Conservation (phyloP, 306 rosid genomes). For the Vigna mungo region DNA sequence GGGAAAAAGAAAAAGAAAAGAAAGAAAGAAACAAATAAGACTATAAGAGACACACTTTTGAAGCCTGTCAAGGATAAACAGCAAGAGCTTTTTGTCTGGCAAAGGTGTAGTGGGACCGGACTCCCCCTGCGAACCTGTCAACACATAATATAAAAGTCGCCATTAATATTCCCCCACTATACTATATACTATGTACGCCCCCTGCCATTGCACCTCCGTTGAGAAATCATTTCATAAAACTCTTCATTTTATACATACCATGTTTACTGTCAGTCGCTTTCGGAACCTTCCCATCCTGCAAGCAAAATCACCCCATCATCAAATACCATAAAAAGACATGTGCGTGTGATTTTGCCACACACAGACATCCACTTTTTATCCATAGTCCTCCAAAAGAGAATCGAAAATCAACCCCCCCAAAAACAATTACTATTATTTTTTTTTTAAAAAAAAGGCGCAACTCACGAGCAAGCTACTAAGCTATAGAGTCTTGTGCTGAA, state of each 20-base stretch:
- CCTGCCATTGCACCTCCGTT: conserved; percentile 37
- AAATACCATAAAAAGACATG: conserved; percentile 47
- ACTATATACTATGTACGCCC: conserved; percentile 30
- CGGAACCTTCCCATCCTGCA: conserved; percentile 77
- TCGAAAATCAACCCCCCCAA: conserved; percentile 23
- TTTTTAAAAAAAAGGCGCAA: conserved; percentile 25
- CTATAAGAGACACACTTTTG: conserved; percentile 73
- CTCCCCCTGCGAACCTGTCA: conserved; percentile 88
- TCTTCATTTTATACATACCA: conserved; percentile 61
- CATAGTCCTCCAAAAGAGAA: conserved; percentile 35
- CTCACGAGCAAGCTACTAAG: conserved; percentile 27
- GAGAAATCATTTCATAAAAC: conserved; percentile 49
- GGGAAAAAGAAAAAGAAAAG: conserved; percentile 2
- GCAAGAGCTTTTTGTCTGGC: conserved; percentile 99
- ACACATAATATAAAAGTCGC: conserved; percentile 61
- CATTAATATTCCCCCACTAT: conserved; percentile 62
- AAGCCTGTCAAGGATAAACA: conserved; percentile 97
- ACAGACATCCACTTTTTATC: conserved; percentile 29
- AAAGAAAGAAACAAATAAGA: conserved; percentile 45
- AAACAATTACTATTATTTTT: not conserved
- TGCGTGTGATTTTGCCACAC: conserved; percentile 35
- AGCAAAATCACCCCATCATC: conserved; percentile 66
- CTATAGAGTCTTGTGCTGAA: conserved; percentile 46
- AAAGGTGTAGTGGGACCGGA: conserved; percentile 98
- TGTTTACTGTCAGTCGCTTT: conserved; percentile 87